Conservation (phyloP, 805 yeast genomes). For the Metschnikowia koreensis region DNA sequence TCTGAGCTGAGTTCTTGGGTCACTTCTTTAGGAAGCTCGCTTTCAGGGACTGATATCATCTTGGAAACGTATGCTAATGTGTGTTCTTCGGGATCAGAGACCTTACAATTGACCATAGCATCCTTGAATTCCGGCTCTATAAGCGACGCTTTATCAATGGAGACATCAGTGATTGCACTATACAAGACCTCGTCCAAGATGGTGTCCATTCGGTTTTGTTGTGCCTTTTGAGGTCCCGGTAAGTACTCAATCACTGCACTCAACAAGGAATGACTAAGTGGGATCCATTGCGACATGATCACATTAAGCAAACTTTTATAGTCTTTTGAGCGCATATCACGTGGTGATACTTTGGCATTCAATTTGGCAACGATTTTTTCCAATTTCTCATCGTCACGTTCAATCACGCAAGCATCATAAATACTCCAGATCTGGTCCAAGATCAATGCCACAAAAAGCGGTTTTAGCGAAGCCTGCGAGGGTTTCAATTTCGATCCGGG, state of each 20-base stretch:
- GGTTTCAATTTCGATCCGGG: conserved; percentile 64
- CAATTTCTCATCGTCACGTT: conserved; percentile 66
- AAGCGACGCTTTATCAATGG: conserved; percentile 26
- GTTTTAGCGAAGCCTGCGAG: conserved; percentile 52
- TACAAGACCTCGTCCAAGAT: conserved; percentile 47
- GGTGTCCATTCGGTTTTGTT: conserved; percentile 64
- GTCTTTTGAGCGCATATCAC: conserved; percentile 81
- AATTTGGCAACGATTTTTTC: conserved; percentile 73
- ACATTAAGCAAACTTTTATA: conserved; percentile 57
- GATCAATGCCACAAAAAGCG: conserved; percentile 82
- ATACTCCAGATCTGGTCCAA: conserved; percentile 91
- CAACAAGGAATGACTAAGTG: conserved; percentile 81
- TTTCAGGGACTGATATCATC: conserved; percentile 79
- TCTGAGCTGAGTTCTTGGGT: conserved; percentile 44
- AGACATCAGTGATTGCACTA: conserved; percentile 52
- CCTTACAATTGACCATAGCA: conserved; percentile 67
- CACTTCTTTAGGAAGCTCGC: conserved; percentile 66
- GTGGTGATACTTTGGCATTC: conserved; percentile 62
- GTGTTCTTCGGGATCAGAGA: conserved; percentile 52
- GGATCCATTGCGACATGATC: conserved; percentile 91
- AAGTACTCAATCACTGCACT: conserved; percentile 80
- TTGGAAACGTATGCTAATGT: conserved; percentile 80
- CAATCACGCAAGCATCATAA: conserved; percentile 65
- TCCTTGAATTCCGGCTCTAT: conserved; percentile 49
- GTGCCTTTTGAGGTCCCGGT: conserved; percentile 83